Evolutionary conservation across 169 alveolate species (phyloP), one percentile per base, ranked within the genome.

Genomic region (Babesia ovis): DNA sequence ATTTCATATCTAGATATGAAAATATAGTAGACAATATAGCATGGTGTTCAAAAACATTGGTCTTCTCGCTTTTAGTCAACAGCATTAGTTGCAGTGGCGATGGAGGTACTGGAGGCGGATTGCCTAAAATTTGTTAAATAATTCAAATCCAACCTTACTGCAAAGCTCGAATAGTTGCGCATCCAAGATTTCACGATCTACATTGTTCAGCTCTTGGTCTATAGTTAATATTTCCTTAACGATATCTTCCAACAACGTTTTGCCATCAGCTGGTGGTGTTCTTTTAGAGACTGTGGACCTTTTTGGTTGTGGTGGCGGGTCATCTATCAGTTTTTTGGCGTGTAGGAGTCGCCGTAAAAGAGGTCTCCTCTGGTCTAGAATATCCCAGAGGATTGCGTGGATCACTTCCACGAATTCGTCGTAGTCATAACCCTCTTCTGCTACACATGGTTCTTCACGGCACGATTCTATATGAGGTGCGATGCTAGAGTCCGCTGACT

Each of bases 1-100:
- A 77, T 55, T 35, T 87, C 53, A 50, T 84, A 68, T 56, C 70
- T 59, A 58, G 86, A 82, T 32, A 89, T 55, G 59, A 64, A 51
- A 75, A 89, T 41, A 25, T 58, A 46, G 3, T 85, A 20, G 86
- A 43, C 39, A 62, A 34, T 23, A 74, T 85, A 37, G 69, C 75
- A 46, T 77, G 86, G 73, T 77, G 68, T 22, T 48, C 53, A n/a
- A 77, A 68, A 8, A 43, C 42, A 2, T 16, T 43, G 31, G 12
- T 77, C 20, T 69, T 61, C 1, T 66, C 56, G 35, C 9, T 11
- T n/a, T 55, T 55, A n/a, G 23, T 51, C 56, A 77, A 12, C 29
- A 77, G 62, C 42, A 68, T 37, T 3, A 46, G 35, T 27, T 54
- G 70, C 29, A 68, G 43, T 8, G 55, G 59, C 35, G 70, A 68